Conservation (phyloP, 495 filamentous ascomycete genomes). For the Penicillium flavigenum region DNA sequence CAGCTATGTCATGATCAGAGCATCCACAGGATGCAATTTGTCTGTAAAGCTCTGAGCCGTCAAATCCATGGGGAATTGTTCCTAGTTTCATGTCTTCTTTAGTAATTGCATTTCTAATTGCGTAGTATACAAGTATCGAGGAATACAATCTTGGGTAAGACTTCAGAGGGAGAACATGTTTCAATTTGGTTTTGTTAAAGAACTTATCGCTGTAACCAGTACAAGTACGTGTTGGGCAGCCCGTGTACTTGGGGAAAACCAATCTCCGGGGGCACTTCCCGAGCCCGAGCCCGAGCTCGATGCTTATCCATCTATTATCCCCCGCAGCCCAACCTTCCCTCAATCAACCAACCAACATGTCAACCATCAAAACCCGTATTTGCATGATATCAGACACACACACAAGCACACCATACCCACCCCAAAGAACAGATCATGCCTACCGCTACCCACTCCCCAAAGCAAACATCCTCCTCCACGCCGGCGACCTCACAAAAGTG, state of each 20-base stretch:
- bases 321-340: neutral
- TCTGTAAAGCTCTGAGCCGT: conserved; percentile 48
- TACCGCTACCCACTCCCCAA: conserved; percentile 52
- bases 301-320: neutral
- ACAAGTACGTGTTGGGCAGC: no score
- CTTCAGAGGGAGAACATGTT: neutral
- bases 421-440: conserved; percentile 25
- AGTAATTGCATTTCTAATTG: conserved; percentile 1
- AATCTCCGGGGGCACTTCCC: neutral
- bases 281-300: neutral
- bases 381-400: conserved; percentile 67
- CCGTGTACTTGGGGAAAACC: no score
- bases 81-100: conserved; percentile 32
- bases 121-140: neutral
- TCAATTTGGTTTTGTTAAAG: neutral
- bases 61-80: conserved; percentile 42
- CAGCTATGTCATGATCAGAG: conserved; percentile 49
- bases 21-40: conserved; percentile 42
- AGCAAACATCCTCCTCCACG: conserved; percentile 68
- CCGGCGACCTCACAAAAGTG: conserved; percentile 68
- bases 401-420: conserved; percentile 35
- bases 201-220: neutral
- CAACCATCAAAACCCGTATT: conserved; percentile 48
- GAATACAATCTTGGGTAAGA: neutral
- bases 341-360: conserved; percentile 17